Evolutionary conservation across 306 rosid species (phyloP).

Genomic region (Pterocarpus macrocarpus): DNA sequence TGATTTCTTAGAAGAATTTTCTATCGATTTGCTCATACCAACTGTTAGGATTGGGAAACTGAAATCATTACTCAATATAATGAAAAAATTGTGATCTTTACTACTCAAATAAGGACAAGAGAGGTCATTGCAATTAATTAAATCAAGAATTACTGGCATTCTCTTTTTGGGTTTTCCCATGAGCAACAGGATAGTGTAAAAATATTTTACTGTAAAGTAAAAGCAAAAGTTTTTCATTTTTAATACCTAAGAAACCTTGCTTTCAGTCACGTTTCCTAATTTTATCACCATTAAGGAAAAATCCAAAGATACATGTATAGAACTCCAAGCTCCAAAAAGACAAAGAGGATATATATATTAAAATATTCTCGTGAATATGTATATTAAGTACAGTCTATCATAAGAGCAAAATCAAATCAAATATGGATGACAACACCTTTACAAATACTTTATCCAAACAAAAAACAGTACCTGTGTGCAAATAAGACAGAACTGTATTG

Average conservation of each 20-base stretch:
- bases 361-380: neutral
- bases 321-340: neutral
- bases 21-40: neutral
- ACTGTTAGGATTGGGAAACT: conserved; percentile 3
- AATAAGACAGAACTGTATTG: neutral
- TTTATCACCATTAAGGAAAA: conserved; percentile 18
- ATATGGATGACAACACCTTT: neutral
- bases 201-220: neutral
- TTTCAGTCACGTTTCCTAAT: neutral
- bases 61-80: neutral
- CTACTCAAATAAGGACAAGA: conserved; percentile 31
- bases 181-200: neutral
- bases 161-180: neutral
- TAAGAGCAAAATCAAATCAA: conserved; percentile 2
- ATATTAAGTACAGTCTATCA: neutral
- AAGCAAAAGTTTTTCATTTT: conserved; percentile 21
- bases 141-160: neutral
- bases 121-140: conserved; percentile 1
- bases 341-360: neutral
- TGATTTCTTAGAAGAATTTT: conserved; percentile 13
- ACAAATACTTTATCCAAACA: neutral
- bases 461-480: neutral
- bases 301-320: conserved; percentile 1
- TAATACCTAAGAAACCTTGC: neutral
- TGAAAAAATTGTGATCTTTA: conserved; percentile 19